Conservation (phyloP, 2,329 filamentous ascomycete genomes). For the Fusarium sterilihyphosum region DNA sequence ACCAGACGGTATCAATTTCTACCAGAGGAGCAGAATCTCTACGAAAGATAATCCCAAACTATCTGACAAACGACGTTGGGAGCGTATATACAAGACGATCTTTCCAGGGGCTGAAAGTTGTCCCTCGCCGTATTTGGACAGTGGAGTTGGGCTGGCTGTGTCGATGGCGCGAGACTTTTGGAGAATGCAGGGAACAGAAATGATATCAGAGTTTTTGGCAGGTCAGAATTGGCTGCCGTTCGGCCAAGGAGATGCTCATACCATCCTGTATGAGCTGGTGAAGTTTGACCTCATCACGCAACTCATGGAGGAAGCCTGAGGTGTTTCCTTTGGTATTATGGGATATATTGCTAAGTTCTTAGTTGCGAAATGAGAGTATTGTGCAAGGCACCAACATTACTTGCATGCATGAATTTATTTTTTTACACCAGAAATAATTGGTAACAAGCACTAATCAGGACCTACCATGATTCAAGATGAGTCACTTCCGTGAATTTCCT, state of each 20-base stretch:
- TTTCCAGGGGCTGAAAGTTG: neutral
- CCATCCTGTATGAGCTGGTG: neutral
- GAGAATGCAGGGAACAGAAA: neutral
- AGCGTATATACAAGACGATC: rapidly evolving
- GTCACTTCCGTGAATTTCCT: neutral
- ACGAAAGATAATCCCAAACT: neutral
- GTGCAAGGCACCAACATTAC: no score
- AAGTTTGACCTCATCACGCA: neutral
- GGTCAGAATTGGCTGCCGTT: neutral
- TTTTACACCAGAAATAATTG: neutral
- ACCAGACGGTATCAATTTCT: neutral
- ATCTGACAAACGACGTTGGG: neutral
- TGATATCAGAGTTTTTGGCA: neutral
- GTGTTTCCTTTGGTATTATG: no score
- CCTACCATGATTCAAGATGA: neutral
- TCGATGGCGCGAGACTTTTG: neutral
- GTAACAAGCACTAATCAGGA: neutral
- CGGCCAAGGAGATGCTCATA: neutral
- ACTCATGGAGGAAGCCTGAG: neutral
- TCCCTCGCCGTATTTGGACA: neutral
- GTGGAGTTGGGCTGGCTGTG: neutral
- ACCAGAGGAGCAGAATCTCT: neutral
- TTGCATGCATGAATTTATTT: neutral
- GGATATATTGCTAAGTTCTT: no score
- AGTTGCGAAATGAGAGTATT: neutral